A percentile compares a stretch with the other conserved stretches of the same genome.
Evolutionary conservation across 306 rosid genomes (phyloP).

Genomic region (Boehmeria nivea): DNA sequence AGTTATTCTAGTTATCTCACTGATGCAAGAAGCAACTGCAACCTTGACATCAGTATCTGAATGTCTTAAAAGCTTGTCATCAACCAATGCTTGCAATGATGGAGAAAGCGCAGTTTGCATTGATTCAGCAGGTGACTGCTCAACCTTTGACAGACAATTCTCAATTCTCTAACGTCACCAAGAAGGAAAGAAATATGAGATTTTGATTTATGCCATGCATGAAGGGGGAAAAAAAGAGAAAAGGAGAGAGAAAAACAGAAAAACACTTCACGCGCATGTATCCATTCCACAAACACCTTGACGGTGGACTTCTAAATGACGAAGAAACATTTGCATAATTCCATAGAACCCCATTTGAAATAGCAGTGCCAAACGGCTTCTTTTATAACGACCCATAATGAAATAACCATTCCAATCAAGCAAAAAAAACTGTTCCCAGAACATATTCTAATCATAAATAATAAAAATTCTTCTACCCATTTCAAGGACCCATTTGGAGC

Average conservation of each 20-base stretch:
- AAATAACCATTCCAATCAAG: not conserved
- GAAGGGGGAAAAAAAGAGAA: not conserved
- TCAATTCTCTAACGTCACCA: constrained; percentile 54
- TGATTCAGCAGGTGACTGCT: constrained; percentile 68
- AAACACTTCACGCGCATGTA: no score
- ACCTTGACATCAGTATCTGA: constrained; percentile 70
- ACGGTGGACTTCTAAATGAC: no score
- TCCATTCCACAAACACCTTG: no score
- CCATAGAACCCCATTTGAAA: not conserved
- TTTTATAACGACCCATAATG: not conserved
- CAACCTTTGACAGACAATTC: constrained; percentile 57
- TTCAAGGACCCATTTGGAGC: no score
- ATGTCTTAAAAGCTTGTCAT: constrained; percentile 54
- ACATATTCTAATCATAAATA: no score
- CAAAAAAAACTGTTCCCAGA: no score
- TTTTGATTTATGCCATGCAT: not conserved
- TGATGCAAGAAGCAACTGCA: constrained; percentile 83
- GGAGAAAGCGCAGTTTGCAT: constrained; percentile 78
- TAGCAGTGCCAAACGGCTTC: not conserved
- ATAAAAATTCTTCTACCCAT: no score
- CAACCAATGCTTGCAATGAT: constrained; percentile 60
- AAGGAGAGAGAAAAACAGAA: not conserved
- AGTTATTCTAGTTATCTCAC: constrained; percentile 89
- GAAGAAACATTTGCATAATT: no score
- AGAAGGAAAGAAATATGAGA: not conserved